phyloP scores from a whole-genome alignment of 768 basidiomycete genomes.

The Phaffia tasmanica region DNA sequence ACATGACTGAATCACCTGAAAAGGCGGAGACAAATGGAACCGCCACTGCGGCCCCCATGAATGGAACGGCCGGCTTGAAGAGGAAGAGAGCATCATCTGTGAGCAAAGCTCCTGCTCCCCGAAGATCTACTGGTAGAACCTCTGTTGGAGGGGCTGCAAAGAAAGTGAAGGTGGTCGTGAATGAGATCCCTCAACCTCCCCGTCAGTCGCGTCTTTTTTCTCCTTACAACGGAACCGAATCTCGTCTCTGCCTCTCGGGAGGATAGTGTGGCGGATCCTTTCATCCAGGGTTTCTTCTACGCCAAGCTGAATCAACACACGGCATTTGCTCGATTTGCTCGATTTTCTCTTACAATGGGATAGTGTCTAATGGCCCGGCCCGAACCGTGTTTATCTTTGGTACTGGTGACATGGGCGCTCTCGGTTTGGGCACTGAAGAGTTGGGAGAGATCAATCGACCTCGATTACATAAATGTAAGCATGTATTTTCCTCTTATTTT shows the following conservation, averaged over 20 bases:
- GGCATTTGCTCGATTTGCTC: not conserved
- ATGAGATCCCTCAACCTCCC: conserved; percentile 13
- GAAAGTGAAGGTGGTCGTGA: conserved; percentile 6
- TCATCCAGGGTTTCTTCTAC: not conserved
- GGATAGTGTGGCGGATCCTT: not conserved
- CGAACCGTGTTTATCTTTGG: conserved; percentile 65
- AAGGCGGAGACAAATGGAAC: not conserved
- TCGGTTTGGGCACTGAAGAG: conserved; percentile 62
- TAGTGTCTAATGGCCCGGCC: conserved; percentile 12
- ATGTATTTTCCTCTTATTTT: not conserved
- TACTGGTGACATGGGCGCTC: conserved; percentile 84
- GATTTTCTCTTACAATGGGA: not conserved
- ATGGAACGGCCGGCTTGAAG: conserved; percentile 1
- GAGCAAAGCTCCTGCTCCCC: not conserved
- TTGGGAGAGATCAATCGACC: conserved; percentile 66
- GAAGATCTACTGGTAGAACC: not conserved
- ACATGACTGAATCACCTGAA: not conserved
- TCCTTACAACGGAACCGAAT: conserved; percentile 1
- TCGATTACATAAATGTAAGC: conserved; percentile 55
- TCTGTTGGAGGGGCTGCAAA: not conserved
- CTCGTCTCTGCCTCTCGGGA: not conserved
- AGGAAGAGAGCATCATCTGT: conserved; percentile 11
- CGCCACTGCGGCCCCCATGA: not conserved
- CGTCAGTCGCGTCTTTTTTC: conserved; percentile 7
- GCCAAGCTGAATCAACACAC: not conserved